Evolutionary conservation across 345 rosid genomes (phyloP).

Genomic region (Linum tenue): DNA sequence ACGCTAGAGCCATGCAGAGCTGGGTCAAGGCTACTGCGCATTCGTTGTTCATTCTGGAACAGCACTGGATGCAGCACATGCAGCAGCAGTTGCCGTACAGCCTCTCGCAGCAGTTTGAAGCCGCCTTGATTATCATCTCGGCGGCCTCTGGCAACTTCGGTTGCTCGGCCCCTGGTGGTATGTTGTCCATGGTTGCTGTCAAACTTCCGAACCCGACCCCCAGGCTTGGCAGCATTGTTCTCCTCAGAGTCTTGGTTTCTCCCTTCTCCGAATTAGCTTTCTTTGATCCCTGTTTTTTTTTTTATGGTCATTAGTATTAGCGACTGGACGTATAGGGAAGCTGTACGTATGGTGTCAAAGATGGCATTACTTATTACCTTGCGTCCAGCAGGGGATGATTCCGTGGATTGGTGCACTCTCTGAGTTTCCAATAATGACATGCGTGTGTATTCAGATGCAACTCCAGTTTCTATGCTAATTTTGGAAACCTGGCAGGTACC

Average conservation of each 20-base stretch:
- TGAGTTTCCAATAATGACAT: conserved; percentile 48
- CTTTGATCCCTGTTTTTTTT: conserved; percentile 22
- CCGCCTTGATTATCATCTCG: conserved; percentile 62
- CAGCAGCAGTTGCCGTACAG: conserved; percentile 61
- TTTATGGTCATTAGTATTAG: background rate
- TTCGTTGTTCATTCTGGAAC: conserved; percentile 56
- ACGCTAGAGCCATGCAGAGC: conserved; percentile 53
- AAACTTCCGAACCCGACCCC: conserved; percentile 65
- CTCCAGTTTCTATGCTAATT: conserved; percentile 49
- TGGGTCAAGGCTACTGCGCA: conserved; percentile 50
- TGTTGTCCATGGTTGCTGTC: conserved; percentile 54
- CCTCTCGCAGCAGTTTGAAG: conserved; percentile 62
- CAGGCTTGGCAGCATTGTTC: conserved; percentile 28
- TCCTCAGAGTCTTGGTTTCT: conserved; percentile 28
- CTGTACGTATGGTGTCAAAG: background rate
- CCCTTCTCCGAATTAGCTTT: conserved; percentile 29
- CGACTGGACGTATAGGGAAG: too few relatives aligned
- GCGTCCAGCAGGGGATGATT: conserved; percentile 18
- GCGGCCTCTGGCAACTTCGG: conserved; percentile 64
- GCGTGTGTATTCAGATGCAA: conserved; percentile 61
- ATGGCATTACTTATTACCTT: conserved; percentile 27
- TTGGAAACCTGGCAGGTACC: conserved; percentile 40
- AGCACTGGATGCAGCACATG: conserved; percentile 72
- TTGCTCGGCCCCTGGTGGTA: conserved; percentile 47
- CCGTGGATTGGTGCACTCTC: conserved; percentile 29